Evolutionary conservation across 2,329 filamentous ascomycete genomes (phyloP).

Genomic region (Colletotrichum sp.): DNA sequence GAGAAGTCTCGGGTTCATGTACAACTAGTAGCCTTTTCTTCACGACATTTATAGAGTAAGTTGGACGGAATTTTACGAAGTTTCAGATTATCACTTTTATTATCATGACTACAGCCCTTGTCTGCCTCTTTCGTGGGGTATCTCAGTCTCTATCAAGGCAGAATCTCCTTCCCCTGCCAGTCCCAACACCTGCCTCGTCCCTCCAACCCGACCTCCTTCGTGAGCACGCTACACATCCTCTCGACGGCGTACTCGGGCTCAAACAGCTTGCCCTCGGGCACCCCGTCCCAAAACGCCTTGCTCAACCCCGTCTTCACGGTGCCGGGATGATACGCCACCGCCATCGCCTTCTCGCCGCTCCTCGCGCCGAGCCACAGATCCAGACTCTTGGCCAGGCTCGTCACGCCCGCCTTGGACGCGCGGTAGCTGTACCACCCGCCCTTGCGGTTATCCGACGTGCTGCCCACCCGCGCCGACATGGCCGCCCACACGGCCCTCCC

Average conservation of each 20-base stretch:
- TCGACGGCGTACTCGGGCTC: slow-evolving; percentile 69
- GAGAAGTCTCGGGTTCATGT: slow-evolving; percentile 8
- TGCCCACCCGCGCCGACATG: slow-evolving; percentile 81
- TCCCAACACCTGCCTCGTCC: slow-evolving; percentile 72
- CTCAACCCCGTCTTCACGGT: slow-evolving; percentile 80
- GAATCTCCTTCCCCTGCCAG: slow-evolving; percentile 69
- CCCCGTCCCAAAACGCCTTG: slow-evolving; percentile 72
- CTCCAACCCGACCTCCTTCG: slow-evolving; percentile 47
- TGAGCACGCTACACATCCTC: slow-evolving; percentile 66
- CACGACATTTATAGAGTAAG: slow-evolving; percentile 4
- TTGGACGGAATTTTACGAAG: neutral
- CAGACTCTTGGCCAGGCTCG: slow-evolving; percentile 72
- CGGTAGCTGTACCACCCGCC: slow-evolving; percentile 88
- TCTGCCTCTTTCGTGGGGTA: too few relatives aligned
- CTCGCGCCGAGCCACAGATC: slow-evolving; percentile 68
- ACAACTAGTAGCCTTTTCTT: slow-evolving; percentile 9
- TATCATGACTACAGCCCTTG: too few relatives aligned
- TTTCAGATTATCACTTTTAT: neutral
- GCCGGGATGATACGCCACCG: slow-evolving; percentile 77
- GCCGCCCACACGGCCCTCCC: slow-evolving; percentile 70
- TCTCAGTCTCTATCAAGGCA: slow-evolving; percentile 44
- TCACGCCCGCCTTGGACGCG: slow-evolving; percentile 76
- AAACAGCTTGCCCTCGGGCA: slow-evolving; percentile 68
- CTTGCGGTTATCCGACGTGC: slow-evolving; percentile 71
- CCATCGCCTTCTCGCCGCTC: slow-evolving; percentile 67